Conservation (phyloP, 805 yeast species). For the Candida caryicola region DNA sequence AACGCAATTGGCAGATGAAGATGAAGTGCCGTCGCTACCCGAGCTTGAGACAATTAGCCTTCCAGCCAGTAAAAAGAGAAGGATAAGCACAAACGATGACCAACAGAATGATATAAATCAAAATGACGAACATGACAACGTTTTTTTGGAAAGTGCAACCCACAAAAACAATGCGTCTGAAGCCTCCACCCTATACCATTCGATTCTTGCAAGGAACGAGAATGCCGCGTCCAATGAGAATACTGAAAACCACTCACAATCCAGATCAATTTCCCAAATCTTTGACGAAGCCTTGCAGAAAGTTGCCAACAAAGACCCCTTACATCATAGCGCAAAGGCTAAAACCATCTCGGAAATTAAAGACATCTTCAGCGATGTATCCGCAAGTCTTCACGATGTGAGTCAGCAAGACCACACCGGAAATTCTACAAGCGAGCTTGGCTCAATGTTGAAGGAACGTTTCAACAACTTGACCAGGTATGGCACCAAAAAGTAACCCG, state of each 20-base stretch:
- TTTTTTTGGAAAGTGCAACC: conserved; percentile 27
- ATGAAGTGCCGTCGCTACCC: conserved; percentile 6
- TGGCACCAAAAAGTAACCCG: conserved; percentile 5
- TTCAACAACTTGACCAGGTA: conserved; percentile 19
- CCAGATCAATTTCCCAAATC: conserved; percentile 31
- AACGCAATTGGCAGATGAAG: conserved; percentile 4
- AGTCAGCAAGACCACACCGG: conserved; percentile 13
- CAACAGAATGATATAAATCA: neutral
- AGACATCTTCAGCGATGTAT: conserved; percentile 12
- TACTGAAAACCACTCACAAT: conserved; percentile 17
- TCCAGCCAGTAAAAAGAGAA: conserved; percentile 1
- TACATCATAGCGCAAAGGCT: conserved; percentile 1
- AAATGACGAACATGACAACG: conserved; percentile 27
- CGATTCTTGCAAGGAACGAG: conserved; percentile 15
- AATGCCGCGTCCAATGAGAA: conserved; percentile 13
- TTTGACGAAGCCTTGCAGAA: conserved; percentile 22
- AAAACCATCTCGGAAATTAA: conserved; percentile 8
- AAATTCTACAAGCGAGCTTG: conserved; percentile 22
- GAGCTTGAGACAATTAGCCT: conserved; percentile 7
- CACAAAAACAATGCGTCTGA: conserved; percentile 17
- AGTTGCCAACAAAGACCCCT: conserved; percentile 14
- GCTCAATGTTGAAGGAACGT: conserved; percentile 20
- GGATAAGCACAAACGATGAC: neutral
- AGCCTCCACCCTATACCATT: conserved; percentile 33
- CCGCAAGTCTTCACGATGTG: conserved; percentile 5